A percentile compares a stretch with the other conserved stretches of the same genome.
Evolutionary conservation across 805 yeast species (phyloP).

Genomic region (Candida succiphila): DNA sequence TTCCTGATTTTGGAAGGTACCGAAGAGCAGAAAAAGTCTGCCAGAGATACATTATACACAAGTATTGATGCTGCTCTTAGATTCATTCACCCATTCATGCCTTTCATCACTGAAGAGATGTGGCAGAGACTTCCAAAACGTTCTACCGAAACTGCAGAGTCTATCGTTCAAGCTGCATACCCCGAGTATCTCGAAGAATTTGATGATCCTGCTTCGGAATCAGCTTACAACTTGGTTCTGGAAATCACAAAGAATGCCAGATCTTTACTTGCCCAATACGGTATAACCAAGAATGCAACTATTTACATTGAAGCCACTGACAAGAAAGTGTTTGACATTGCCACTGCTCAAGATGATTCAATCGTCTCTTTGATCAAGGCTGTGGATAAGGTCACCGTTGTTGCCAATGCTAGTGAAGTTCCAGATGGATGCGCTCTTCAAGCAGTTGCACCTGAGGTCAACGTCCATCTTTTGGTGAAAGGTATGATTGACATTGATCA

Average conservation of each 20-base stretch:
- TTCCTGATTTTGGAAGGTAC: constrained; percentile 87
- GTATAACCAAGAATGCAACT: constrained; percentile 79
- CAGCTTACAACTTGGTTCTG: constrained; percentile 75
- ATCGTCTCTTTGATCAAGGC: constrained; percentile 89
- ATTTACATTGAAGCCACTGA: constrained; percentile 68
- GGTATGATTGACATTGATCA: constrained; percentile 91
- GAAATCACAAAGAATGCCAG: constrained; percentile 86
- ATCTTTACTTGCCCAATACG: constrained; percentile 85
- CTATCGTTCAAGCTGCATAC: constrained; percentile 73
- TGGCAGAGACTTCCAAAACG: constrained; percentile 98
- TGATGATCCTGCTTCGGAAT: constrained; percentile 53
- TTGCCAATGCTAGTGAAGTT: constrained; percentile 40
- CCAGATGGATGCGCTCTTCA: constrained; percentile 89
- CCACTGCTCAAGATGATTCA: constrained; percentile 68
- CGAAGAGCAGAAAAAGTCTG: constrained; percentile 73
- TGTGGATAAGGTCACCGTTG: constrained; percentile 64
- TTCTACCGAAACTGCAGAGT: constrained; percentile 51
- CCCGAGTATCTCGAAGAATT: constrained; percentile 58
- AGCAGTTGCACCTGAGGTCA: constrained; percentile 70
- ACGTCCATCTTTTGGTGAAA: constrained; percentile 85
- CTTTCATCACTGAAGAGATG: constrained; percentile 93
- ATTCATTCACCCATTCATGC: constrained; percentile 97
- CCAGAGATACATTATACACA: constrained; percentile 89
- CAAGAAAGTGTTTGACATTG: constrained; percentile 37
- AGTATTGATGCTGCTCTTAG: constrained; percentile 85